Evolutionary conservation across 306 rosid species (phyloP).

Genomic region (Cucumis cinereus): DNA sequence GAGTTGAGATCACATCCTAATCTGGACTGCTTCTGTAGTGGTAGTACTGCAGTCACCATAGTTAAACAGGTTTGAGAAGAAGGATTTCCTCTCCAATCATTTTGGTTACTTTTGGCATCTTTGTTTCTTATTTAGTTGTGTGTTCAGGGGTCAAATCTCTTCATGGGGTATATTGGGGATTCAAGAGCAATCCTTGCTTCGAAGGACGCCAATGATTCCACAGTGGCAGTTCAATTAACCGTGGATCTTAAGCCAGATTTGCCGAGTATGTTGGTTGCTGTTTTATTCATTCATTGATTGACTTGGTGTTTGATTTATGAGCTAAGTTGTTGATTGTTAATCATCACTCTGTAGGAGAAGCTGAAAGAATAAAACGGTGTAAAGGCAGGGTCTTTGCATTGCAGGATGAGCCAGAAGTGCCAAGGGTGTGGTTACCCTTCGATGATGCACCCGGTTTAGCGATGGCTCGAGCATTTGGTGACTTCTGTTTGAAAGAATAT

Average conservation of each 20-base stretch:
- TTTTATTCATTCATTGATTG: not conserved
- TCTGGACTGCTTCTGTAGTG: constrained; percentile 93
- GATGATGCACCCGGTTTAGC: constrained; percentile 98
- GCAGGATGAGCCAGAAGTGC: constrained; percentile 96
- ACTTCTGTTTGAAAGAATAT: constrained; percentile 89
- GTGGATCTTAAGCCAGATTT: constrained; percentile 95
- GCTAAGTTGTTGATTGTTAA: not conserved
- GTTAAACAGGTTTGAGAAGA: constrained; percentile 64
- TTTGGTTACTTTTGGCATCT: constrained; percentile 8
- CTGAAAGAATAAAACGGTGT: constrained; percentile 79
- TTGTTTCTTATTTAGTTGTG: constrained; percentile 10
- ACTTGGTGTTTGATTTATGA: not conserved
- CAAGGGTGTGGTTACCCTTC: constrained; percentile 86
- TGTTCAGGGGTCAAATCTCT: constrained; percentile 70
- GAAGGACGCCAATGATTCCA: constrained; percentile 43
- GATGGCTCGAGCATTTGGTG: constrained; percentile 98
- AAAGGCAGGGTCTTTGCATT: constrained; percentile 91
- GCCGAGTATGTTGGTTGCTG: constrained; percentile 44
- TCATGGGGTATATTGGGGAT: constrained; percentile 81
- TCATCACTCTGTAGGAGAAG: constrained; percentile 46
- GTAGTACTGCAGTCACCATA: constrained; percentile 78
- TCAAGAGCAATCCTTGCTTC: constrained; percentile 94
- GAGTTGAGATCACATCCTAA: constrained; percentile 86
- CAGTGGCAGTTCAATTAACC: constrained; percentile 68
- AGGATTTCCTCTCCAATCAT: constrained; percentile 6